A percentile compares a stretch with the other conserved stretches of the same genome.
Conservation (phyloP, 2,329 filamentous ascomycete genomes). For the Pezicula carpinea region DNA sequence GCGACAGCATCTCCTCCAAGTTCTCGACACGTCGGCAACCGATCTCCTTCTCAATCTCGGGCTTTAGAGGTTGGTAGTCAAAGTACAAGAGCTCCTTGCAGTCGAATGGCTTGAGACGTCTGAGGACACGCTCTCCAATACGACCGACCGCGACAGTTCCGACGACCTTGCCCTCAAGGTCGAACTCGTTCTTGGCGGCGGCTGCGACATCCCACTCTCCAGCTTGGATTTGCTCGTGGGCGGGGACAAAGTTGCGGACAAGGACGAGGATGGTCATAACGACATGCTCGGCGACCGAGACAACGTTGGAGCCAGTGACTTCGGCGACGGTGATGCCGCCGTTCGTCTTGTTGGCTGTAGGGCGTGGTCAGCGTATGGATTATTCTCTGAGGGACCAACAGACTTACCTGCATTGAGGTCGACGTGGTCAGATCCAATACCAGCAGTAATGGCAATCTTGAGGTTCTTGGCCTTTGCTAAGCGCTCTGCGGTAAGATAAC, state of each 20-base stretch:
- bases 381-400: not conserved
- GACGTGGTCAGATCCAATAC: constrained; percentile 97
- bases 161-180: constrained; percentile 95
- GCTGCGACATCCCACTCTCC: constrained; percentile 96
- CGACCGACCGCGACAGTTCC: constrained; percentile 96
- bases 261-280: constrained; percentile 97
- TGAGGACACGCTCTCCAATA: constrained; percentile 96
- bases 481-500: constrained; percentile 94
- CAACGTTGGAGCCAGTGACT: constrained; percentile 97
- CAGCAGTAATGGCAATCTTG: constrained; percentile 93
- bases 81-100: constrained; percentile 99
- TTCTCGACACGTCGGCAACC: constrained; percentile 83
- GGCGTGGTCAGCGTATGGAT: not conserved
- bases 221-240: constrained; percentile 84
- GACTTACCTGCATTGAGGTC: constrained; percentile 61
- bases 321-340: constrained; percentile 95
- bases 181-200: constrained; percentile 97
- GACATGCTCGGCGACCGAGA: constrained; percentile 98
- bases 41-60: constrained; percentile 91
- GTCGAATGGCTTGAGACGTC: constrained; percentile 93
- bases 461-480: constrained; percentile 98
- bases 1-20: constrained; percentile 88
- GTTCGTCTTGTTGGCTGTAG: constrained; percentile 90
- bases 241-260: constrained; percentile 97
- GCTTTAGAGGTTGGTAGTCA: constrained; percentile 90